These are phyloP conservation scores for Byssochlamys sp. DNA, from an alignment of 2,329 filamentous ascomycete species.

Conservation along the genomic window DNA sequence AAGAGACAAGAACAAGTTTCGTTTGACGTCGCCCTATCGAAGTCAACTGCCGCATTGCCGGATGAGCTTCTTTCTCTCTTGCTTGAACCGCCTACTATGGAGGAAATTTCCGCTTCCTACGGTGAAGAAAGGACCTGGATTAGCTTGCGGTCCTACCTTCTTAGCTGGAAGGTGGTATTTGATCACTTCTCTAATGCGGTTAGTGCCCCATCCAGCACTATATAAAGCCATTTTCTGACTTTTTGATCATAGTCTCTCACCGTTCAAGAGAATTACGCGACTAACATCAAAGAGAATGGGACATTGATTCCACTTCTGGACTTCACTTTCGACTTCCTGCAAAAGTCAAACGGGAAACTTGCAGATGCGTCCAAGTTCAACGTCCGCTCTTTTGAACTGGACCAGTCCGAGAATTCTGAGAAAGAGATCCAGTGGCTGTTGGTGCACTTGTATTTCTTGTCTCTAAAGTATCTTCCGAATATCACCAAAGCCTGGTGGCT, in stretches of 20 bases:
- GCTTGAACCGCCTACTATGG: slow-evolving; percentile 63
- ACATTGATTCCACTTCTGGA: slow-evolving; percentile 61
- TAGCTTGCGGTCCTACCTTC: slow-evolving; percentile 65
- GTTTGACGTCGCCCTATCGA: slow-evolving; percentile 55
- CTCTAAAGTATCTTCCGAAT: slow-evolving; percentile 65
- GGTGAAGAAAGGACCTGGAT: slow-evolving; percentile 59
- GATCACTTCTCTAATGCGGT: slow-evolving; percentile 67
- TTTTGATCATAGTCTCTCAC: slow-evolving; percentile 53
- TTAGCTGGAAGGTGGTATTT: slow-evolving; percentile 84
- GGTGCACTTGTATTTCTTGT: slow-evolving; percentile 75
- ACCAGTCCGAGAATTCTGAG: slow-evolving; percentile 57
- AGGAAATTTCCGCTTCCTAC: slow-evolving; percentile 55
- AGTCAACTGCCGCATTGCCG: slow-evolving; percentile 57
- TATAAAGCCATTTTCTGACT: slow-evolving; percentile 15
- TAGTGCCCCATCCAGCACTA: not conserved
- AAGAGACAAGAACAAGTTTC: slow-evolving; percentile 70
- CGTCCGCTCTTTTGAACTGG: slow-evolving; percentile 50
- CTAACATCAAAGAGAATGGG: slow-evolving; percentile 65
- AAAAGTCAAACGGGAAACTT: slow-evolving; percentile 63
- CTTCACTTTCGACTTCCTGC: slow-evolving; percentile 76
- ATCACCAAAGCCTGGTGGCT: slow-evolving; percentile 79
- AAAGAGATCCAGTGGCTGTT: slow-evolving; percentile 73
- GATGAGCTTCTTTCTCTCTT: slow-evolving; percentile 78
- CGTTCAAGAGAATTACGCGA: slow-evolving; percentile 69
- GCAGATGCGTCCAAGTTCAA: slow-evolving; percentile 63